Base-by-base conservation (phyloP, 2,329 filamentous ascomycete species). In the Dothistroma septosporum region DNA sequence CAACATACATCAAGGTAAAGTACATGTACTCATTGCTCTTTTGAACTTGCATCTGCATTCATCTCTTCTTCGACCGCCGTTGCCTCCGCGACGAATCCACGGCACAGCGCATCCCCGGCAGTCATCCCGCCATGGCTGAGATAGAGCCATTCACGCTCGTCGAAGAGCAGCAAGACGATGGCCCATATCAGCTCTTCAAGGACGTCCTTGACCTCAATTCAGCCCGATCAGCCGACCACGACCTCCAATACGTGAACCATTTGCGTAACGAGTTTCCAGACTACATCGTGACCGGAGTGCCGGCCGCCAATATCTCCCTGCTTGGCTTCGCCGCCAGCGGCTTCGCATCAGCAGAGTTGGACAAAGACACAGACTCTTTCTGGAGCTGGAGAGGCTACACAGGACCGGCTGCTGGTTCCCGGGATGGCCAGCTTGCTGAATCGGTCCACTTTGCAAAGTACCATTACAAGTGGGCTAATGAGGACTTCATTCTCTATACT, bases 321-420 rank as follows among this genome's bases (percentile, higher is more conserved):
- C 72, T 76, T 24, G 68, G 74, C 44, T 80, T 79, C 59, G 77
- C 77, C 6, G 71, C 70, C 0, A 73, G 78, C 5, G 78, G 78
- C 10, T 71, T 73, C 64, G 78, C 78, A 14, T 68, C 68, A 9
- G 73, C 72, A 10, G 70, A 74, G 32, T 65, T 75, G 8, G 76
- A 78, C 66, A 70, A 70, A 4, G 69, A 74, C 21, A 70, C 71
- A 3, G 76, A 78, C 56, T 72, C 74, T 4, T 73, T 73, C 47
- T 62, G 74, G 19, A 70, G 70, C 55, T 77, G 73, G 75, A 67
- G 74, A 28, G 75, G 75, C 7, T 77, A 74, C 60, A 62, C 73
- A 4, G 59, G 63, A 21, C 63, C 65, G 9, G 69, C 70, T 5
- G 71, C 73, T 0, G 37, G 62, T 6, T 65, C 72, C 19, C 68